These are phyloP conservation scores for Pyrenochaeta sp. DNA, from an alignment of 2,329 filamentous ascomycete species.

Conservation along the genomic window DNA sequence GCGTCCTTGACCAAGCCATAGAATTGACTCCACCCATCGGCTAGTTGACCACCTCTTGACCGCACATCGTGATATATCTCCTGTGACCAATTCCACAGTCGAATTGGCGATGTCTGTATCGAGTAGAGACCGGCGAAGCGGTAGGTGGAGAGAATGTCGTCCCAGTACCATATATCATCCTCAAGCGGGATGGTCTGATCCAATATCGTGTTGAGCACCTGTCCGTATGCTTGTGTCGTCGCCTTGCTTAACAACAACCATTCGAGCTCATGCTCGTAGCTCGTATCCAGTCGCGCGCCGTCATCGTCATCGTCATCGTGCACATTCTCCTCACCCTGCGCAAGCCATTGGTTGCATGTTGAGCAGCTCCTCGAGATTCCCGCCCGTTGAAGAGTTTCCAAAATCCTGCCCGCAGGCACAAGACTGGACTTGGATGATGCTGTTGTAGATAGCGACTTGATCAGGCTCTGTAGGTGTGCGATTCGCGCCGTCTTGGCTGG, in stretches of 20 bases:
- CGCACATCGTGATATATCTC: slow-evolving; percentile 73
- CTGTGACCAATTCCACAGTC: slow-evolving; percentile 75
- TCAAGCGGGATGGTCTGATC: slow-evolving; percentile 84
- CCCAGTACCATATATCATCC: slow-evolving; percentile 96
- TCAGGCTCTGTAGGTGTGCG: slow-evolving; percentile 69
- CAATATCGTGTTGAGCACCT: slow-evolving; percentile 78
- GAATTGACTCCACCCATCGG: slow-evolving; percentile 67
- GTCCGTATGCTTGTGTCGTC: slow-evolving; percentile 87
- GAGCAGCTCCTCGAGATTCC: slow-evolving; percentile 56
- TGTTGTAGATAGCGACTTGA: slow-evolving; percentile 75
- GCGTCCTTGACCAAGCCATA: slow-evolving; percentile 82
- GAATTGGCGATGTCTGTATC: slow-evolving; percentile 81
- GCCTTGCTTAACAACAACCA: slow-evolving; percentile 94
- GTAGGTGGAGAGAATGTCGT: slow-evolving; percentile 82
- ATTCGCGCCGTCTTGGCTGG: slow-evolving; percentile 59
- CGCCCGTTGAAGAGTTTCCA: slow-evolving; percentile 69
- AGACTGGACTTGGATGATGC: slow-evolving; percentile 71
- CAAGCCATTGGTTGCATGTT: slow-evolving; percentile 52
- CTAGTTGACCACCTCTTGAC: slow-evolving; percentile 49
- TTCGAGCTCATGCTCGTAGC: slow-evolving; percentile 79
- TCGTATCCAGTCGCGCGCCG: slow-evolving; percentile 23
- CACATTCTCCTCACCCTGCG: slow-evolving; percentile 36
- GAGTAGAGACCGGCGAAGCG: slow-evolving; percentile 83
- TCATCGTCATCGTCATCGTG: slow-evolving; percentile 38
- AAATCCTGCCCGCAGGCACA: slow-evolving; percentile 65